A percentile compares a stretch with the other conserved stretches of the same genome.
Evolutionary conservation across 371 early-diverging fungal species (phyloP).

Genomic region (Saksenaea oblongispora): DNA sequence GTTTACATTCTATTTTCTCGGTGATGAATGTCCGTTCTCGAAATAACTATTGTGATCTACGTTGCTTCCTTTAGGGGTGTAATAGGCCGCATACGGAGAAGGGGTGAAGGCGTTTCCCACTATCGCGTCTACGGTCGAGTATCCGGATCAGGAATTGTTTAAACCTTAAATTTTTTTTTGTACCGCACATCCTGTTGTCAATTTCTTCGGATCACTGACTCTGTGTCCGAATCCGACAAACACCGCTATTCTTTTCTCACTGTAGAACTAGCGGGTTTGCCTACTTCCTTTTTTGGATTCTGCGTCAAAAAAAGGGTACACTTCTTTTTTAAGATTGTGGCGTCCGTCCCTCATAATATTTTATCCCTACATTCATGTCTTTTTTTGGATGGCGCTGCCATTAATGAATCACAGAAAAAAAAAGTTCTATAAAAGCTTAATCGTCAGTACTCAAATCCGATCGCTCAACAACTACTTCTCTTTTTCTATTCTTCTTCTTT

Average conservation of each 20-base stretch:
- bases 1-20: not conserved
- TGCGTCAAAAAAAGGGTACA: no score
- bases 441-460: not conserved
- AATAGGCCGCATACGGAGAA: not conserved
- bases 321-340: no score
- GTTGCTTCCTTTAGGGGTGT: not conserved
- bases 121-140: no score
- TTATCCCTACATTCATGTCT: not conserved
- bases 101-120: not conserved
- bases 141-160: no score
- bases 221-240: no score
- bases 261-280: no score
- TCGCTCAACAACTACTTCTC: not conserved
- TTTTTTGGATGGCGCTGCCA: not conserved
- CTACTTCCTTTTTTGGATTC: no score
- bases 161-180: no score
- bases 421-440: constrained; percentile 3
- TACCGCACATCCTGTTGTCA: no score
- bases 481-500: not conserved
- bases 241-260: no score
- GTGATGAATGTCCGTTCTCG: not conserved
- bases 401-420: not conserved
- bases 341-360: no score
- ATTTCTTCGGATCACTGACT: no score
- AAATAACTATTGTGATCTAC: not conserved